phyloP scores from a whole-genome alignment of 2,329 filamentous ascomycete genomes.

The Zymoseptoria pseudotritici region DNA sequence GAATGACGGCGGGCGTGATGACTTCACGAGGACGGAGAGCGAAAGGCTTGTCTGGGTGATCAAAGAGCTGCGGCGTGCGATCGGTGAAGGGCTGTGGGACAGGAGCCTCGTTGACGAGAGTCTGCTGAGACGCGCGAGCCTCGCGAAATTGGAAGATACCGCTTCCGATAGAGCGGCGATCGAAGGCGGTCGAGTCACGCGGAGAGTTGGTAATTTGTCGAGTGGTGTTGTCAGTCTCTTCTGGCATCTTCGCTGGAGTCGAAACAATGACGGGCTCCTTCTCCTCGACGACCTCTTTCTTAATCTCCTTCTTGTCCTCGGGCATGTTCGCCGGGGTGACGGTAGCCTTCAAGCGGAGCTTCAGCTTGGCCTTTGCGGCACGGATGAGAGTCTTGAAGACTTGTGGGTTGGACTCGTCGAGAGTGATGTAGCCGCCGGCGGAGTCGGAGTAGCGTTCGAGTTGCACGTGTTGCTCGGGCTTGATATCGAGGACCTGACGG shows the following conservation, averaged over 20 bases:
- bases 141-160: slow-evolving; percentile 34
- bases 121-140: slow-evolving; percentile 26
- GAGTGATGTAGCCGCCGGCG: slow-evolving; percentile 67
- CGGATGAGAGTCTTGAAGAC: slow-evolving; percentile 97
- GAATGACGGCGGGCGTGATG: slow-evolving; percentile 24
- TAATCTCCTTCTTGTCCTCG: slow-evolving; percentile 10
- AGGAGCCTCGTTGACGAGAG: slow-evolving; percentile 27
- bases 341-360: slow-evolving; percentile 70
- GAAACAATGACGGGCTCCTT: slow-evolving; percentile 15
- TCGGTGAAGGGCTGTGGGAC: slow-evolving; percentile 35
- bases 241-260: background rate
- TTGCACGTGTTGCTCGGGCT: slow-evolving; percentile 52
- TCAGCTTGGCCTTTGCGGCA: slow-evolving; percentile 95
- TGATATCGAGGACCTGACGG: slow-evolving; percentile 59
- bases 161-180: slow-evolving; percentile 27
- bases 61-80: slow-evolving; percentile 20
- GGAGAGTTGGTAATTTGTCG: background rate
- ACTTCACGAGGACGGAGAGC: slow-evolving; percentile 36
- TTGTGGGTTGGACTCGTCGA: slow-evolving; percentile 67
- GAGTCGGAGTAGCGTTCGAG: slow-evolving; percentile 97
- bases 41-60: slow-evolving; percentile 18
- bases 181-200: slow-evolving; percentile 23
- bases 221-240: background rate
- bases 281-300: slow-evolving; percentile 14
- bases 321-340: slow-evolving; percentile 19